Evolutionary conservation across 176 grass and related monocot species (phyloP).

Genomic region (Paspalum notatum): DNA sequence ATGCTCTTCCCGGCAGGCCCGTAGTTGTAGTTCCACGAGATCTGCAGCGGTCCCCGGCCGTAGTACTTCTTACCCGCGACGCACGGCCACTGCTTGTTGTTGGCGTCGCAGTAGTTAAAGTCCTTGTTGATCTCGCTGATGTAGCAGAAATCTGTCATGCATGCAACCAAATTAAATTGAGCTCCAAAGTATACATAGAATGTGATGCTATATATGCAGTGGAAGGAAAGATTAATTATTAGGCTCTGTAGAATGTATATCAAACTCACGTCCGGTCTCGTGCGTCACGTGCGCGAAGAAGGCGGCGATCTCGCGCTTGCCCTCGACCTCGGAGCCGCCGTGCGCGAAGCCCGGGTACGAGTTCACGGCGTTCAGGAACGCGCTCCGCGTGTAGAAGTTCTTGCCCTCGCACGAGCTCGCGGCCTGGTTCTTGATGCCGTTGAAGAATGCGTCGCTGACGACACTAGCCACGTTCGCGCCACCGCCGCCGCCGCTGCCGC

Average conservation of each 20-base stretch:
- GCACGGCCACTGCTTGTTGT: not conserved
- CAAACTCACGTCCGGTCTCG: not conserved
- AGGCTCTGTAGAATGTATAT: too few species aligned
- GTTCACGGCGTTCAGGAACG: constrained; percentile 45
- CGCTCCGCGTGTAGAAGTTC: constrained; percentile 61
- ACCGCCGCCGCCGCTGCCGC: not conserved
- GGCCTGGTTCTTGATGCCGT: constrained; percentile 57
- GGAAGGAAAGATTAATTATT: too few species aligned
- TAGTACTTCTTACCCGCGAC: constrained; percentile 49
- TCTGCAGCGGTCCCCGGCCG: constrained; percentile 63
- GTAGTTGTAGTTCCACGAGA: constrained; percentile 85
- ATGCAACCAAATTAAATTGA: too few species aligned
- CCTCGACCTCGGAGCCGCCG: constrained; percentile 37
- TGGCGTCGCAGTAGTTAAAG: not conserved
- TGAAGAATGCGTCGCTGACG: constrained; percentile 36
- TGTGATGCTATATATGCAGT: too few species aligned
- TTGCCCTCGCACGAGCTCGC: constrained; percentile 50
- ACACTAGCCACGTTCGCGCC: constrained; percentile 3
- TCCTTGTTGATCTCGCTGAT: constrained; percentile 61
- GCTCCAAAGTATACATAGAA: too few species aligned
- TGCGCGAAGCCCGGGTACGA: constrained; percentile 45
- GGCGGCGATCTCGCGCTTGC: constrained; percentile 74
- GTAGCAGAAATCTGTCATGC: constrained; percentile 59
- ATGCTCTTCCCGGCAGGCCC: constrained; percentile 61
- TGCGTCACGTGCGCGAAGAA: constrained; percentile 73